Evolutionary conservation across 2,329 filamentous ascomycete species (phyloP), one percentile per base, ranked within the genome.

Genomic region (Penicillium capsulatum): DNA sequence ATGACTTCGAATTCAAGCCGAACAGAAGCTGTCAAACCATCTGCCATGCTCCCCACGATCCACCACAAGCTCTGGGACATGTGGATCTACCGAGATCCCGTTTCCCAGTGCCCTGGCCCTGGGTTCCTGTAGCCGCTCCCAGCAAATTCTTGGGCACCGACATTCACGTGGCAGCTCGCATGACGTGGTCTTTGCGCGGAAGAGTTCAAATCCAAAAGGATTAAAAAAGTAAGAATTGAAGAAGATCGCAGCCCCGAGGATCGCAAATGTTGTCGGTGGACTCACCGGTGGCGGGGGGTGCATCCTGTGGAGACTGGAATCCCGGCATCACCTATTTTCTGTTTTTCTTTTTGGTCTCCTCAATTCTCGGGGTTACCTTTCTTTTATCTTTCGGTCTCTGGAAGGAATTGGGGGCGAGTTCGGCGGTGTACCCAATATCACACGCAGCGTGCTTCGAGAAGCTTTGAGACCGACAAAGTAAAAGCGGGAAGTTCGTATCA

Each of bases 81-180:
- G 50, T 51, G 48, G 52, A 50, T 53, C 50, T 50, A 47, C 50
- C 46, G 48, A 52, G 46, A 52, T 46, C 48, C 43, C 43, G 30
- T 36, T 44, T 42, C 52, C 19, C 52, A 50, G 46, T 45, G 1
- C 52, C 52, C 13, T 33, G 52, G 48, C 22, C 28, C 34, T 46
- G 48, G 48, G 45, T 44, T 48, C 37, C 19, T 30, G 31, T 33
- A 38, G 29, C 33, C 36, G 36, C 40, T 37, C 38, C 36, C 27
- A 16, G 22, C 30, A 40, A 42, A 51, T 51, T 46, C 41, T 32
- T 42, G 38, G 36, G 31, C 26, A 34, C 36, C 17, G n/a, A 14
- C 19, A 22, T 41, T 48, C 45, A 51, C 48, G 45, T 51, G 48
- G 47, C 40, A 34, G 27, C 9, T 11, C 5, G 26, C 4, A n/a